Conservation (phyloP, 1,284 basidiomycete genomes). For the Melampsora americana region DNA sequence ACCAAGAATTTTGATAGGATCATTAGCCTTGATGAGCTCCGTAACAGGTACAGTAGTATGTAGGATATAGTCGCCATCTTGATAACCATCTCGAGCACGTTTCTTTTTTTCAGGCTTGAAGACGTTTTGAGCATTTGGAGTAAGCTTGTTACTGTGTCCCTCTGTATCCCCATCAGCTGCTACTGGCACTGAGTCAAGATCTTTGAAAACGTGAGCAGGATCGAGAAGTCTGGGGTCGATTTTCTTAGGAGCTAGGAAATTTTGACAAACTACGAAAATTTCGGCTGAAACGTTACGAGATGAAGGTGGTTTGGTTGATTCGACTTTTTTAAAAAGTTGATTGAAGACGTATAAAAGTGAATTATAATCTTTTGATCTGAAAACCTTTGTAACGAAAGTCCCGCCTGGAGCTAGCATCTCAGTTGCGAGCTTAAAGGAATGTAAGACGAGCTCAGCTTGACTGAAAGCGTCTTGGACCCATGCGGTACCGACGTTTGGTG, state of each 20-base stretch:
- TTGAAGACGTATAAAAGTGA: conserved; percentile 98
- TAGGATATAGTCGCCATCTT: conserved; percentile 87
- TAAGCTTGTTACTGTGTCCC: conserved; percentile 56
- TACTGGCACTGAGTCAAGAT: conserved; percentile 59
- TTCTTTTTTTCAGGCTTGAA: conserved; percentile 97
- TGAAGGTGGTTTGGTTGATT: conserved; percentile 97
- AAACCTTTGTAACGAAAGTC: conserved; percentile 97
- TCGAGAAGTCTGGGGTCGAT: conserved; percentile 99
- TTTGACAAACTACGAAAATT: conserved; percentile 97
- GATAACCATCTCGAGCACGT: conserved; percentile 88
- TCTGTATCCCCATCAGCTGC: conserved; percentile 44
- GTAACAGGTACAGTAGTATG: conserved; percentile 72
- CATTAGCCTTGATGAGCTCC: conserved; percentile 68
- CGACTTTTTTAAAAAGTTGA: conserved; percentile 92
- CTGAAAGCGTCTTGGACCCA: conserved; percentile 99
- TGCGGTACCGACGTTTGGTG: conserved; percentile 97
- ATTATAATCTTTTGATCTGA: conserved; percentile 98
- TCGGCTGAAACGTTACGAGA: conserved; percentile 99
- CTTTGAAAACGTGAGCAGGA: conserved; percentile 96
- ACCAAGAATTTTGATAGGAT: conserved; percentile 79
- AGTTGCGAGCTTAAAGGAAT: conserved; percentile 91
- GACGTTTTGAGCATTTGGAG: conserved; percentile 66
- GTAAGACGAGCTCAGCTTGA: conserved; percentile 94
- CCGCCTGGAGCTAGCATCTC: conserved; percentile 93
- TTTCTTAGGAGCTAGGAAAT: conserved; percentile 88